Percentiles rank a stretch among this genome's conserved stretches.
Conservation (phyloP, 2,329 filamentous ascomycete species). For the Colletotrichum theobromicola region DNA sequence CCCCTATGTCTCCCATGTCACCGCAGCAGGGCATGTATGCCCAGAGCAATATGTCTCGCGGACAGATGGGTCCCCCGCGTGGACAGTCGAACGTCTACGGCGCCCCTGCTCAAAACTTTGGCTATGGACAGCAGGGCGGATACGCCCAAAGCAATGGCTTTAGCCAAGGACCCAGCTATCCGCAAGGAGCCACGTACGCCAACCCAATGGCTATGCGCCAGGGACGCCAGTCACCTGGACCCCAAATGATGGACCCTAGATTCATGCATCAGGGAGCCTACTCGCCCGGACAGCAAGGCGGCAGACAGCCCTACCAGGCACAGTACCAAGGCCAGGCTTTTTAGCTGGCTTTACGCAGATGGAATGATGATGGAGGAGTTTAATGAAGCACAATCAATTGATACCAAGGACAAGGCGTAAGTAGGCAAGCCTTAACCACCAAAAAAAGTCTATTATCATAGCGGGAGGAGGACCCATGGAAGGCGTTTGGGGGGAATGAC, state of each 20-base stretch:
- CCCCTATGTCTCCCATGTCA: not conserved
- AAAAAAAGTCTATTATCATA: not conserved
- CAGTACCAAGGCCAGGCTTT: slow-evolving; percentile 41
- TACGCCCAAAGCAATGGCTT: not conserved
- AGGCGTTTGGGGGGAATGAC: slow-evolving; percentile 7
- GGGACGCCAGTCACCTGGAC: slow-evolving; percentile 26
- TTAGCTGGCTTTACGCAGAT: not conserved
- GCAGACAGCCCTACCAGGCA: slow-evolving; percentile 5
- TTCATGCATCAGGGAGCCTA: slow-evolving; percentile 27
- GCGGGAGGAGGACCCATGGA: not conserved
- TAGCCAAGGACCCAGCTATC: not conserved
- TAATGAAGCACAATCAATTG: not conserved
- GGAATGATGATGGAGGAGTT: not conserved
- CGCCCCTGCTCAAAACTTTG: not conserved
- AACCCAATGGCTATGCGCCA: slow-evolving; percentile 31
- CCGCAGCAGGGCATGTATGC: slow-evolving; percentile 14
- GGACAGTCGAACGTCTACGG: slow-evolving; percentile 5
- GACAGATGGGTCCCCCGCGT: not conserved
- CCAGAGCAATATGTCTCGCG: slow-evolving; percentile 19
- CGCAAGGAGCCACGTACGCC: slow-evolving; percentile 5
- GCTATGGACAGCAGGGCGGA: not conserved
- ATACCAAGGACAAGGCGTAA: not conserved
- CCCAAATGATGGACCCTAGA: slow-evolving; percentile 30
- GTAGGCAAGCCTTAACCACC: not conserved
- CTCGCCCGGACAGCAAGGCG: slow-evolving; percentile 13